phyloP scores from a whole-genome alignment of 2,329 filamentous ascomycete species.

The Fusarium avenaceum region DNA sequence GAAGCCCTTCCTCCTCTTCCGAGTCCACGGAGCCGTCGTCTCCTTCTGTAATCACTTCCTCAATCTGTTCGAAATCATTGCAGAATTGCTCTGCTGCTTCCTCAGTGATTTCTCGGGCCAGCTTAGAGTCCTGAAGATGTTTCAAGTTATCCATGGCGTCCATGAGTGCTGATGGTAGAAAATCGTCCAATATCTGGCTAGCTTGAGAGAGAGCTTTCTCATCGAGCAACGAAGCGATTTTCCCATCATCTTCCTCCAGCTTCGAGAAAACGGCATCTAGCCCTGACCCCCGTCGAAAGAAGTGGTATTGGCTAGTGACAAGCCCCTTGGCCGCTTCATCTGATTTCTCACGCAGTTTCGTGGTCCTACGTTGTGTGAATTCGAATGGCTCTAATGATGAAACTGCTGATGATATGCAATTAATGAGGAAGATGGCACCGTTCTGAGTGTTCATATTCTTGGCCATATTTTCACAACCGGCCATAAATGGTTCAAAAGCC shows the following conservation, averaged over 20 bases:
- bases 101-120: conserved; percentile 83
- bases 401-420: conserved; percentile 74
- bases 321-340: conserved; percentile 69
- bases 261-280: conserved; percentile 73
- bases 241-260: conserved; percentile 58
- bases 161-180: conserved; percentile 91
- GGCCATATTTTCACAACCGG: conserved; percentile 78
- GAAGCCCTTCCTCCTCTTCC: conserved; percentile 48
- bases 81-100: conserved; percentile 88
- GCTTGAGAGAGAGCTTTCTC: conserved; percentile 70
- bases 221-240: conserved; percentile 60
- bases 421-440: conserved; percentile 78
- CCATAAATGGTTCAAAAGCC: conserved; percentile 87
- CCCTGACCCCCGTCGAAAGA: conserved; percentile 81
- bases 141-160: conserved; percentile 88
- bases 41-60: conserved; percentile 63
- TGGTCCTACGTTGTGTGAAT: conserved; percentile 71
- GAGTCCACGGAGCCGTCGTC: conserved; percentile 53
- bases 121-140: conserved; percentile 76
- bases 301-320: conserved; percentile 76
- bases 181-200: conserved; percentile 86
- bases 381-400: conserved; percentile 69
- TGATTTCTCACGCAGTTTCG: conserved; percentile 69
- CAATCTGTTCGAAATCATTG: conserved; percentile 78
- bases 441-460: conserved; percentile 70